Evolutionary conservation across 2,329 filamentous ascomycete genomes (phyloP).

Genomic region (Macroventuria anomochaeta): DNA sequence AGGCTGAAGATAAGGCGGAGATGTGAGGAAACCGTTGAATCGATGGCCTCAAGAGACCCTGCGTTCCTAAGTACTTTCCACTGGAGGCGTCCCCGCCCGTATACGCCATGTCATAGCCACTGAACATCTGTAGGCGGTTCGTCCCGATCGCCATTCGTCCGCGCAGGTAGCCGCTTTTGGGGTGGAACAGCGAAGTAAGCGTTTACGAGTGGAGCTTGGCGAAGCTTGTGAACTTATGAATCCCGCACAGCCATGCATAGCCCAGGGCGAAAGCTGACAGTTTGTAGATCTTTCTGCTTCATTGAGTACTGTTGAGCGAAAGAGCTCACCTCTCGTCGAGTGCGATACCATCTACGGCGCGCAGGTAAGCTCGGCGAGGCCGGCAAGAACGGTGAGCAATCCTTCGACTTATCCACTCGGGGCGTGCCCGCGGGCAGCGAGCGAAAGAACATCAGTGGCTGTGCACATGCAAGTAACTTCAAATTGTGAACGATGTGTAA

Average conservation of each 20-base stretch:
- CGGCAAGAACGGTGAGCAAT: neutral
- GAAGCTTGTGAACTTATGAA: slow-evolving; percentile 10
- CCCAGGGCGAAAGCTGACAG: neutral
- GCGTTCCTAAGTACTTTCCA: neutral
- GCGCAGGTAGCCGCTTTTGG: neutral
- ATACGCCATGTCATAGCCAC: slow-evolving; percentile 8
- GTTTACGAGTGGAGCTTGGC: slow-evolving; percentile 8
- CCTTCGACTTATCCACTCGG: neutral
- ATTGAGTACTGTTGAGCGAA: neutral
- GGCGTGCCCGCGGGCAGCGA: neutral
- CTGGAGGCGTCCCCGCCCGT: slow-evolving; percentile 2
- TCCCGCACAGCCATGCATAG: slow-evolving; percentile 3
- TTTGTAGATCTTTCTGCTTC: neutral
- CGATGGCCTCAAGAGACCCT: slow-evolving; percentile 5
- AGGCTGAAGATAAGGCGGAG: neutral
- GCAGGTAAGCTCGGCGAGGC: neutral
- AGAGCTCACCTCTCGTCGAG: neutral
- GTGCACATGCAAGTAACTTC: neutral
- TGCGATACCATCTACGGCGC: too few species aligned
- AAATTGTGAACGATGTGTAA: neutral
- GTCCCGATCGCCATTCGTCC: neutral
- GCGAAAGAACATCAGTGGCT: neutral
- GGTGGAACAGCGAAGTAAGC: slow-evolving; percentile 6
- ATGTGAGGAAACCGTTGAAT: neutral
- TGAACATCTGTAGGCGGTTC: neutral